Percentiles rank a stretch among this genome's conserved stretches.
Evolutionary conservation across 2,329 filamentous ascomycete species (phyloP).

Genomic region (Penicillium brevicompactum): DNA sequence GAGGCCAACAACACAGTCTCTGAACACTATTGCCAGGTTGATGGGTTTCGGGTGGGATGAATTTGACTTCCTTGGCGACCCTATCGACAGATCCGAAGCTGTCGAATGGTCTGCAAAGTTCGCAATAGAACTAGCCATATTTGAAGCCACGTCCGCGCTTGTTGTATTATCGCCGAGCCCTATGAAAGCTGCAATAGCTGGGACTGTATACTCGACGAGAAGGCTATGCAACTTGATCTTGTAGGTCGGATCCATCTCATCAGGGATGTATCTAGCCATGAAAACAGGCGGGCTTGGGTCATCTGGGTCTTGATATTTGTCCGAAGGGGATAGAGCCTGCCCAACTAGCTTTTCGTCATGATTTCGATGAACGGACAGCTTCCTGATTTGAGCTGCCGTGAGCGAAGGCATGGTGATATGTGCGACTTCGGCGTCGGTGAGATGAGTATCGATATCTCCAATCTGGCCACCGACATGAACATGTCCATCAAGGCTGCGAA

Average conservation of each 20-base stretch:
- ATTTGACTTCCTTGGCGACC: slow-evolving; percentile 18
- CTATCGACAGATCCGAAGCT: slow-evolving; percentile 7
- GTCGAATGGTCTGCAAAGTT: slow-evolving; percentile 63
- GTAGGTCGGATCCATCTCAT: slow-evolving; percentile 89
- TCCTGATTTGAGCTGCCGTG: slow-evolving; percentile 73
- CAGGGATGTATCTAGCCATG: slow-evolving; percentile 87
- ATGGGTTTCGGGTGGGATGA: slow-evolving; percentile 53
- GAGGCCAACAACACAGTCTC: slow-evolving; percentile 79
- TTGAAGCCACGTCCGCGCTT: slow-evolving; percentile 71
- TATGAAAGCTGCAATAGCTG: slow-evolving; percentile 77
- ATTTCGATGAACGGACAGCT: slow-evolving; percentile 65
- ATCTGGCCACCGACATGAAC: slow-evolving; percentile 69
- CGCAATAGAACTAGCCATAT: slow-evolving; percentile 77
- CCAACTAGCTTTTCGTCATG: slow-evolving; percentile 71
- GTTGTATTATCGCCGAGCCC: slow-evolving; percentile 68
- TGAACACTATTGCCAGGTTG: slow-evolving; percentile 63
- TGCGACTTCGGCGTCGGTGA: slow-evolving; percentile 68
- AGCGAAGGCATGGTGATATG: slow-evolving; percentile 85
- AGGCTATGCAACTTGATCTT: slow-evolving; percentile 86
- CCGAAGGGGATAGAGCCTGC: slow-evolving; percentile 51
- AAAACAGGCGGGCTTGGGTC: slow-evolving; percentile 60
- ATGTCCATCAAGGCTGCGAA: slow-evolving; percentile 65
- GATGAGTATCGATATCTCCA: slow-evolving; percentile 62
- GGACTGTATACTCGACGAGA: slow-evolving; percentile 84
- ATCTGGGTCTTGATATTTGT: slow-evolving; percentile 17